Conservation (phyloP, 495 filamentous ascomycete genomes). For the Geopyxis carbonaria region DNA sequence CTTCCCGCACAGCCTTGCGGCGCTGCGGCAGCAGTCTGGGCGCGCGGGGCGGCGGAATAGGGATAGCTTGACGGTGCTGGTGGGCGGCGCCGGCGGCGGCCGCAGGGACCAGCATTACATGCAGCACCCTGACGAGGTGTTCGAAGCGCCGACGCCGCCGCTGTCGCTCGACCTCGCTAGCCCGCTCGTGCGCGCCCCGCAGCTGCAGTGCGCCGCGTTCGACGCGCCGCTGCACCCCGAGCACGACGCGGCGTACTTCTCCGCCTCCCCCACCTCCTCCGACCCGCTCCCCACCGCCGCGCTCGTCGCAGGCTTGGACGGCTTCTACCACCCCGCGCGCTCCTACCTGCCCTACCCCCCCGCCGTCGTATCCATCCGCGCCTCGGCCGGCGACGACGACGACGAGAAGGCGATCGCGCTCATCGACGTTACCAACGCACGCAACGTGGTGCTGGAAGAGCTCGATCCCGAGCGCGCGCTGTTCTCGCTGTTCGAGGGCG, state of each 20-base stretch:
- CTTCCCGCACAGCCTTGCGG: conserved; percentile 89
- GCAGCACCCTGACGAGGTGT: conserved; percentile 92
- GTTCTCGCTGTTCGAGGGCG: conserved; percentile 93
- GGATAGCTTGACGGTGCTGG: conserved; percentile 76
- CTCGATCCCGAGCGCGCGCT: conserved; percentile 88
- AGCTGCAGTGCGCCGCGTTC: conserved; percentile 87
- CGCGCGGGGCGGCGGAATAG: conserved; percentile 84
- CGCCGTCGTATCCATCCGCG: conserved; percentile 66
- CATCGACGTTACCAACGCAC: conserved; percentile 66
- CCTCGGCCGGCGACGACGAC: no score
- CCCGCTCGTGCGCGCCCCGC: conserved; percentile 77
- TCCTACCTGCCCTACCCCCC: conserved; percentile 77
- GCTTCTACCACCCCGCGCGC: conserved; percentile 79
- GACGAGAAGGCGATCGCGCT: conserved; percentile 61
- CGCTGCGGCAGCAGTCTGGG: conserved; percentile 86
- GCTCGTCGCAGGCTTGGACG: conserved; percentile 49
- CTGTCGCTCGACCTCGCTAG: conserved; percentile 83
- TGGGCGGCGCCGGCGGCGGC: conserved; percentile 82
- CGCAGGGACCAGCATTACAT: conserved; percentile 98
- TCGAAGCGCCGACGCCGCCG: conserved; percentile 75
- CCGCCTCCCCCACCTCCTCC: conserved; percentile 52
- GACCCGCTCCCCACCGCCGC: conserved; percentile 25
- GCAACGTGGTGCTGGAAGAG: conserved; percentile 79
- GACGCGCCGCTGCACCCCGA: conserved; percentile 77
- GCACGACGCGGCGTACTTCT: conserved; percentile 67